Conservation (phyloP, 2,329 filamentous ascomycete genomes). For the Colletotrichum lupini region DNA sequence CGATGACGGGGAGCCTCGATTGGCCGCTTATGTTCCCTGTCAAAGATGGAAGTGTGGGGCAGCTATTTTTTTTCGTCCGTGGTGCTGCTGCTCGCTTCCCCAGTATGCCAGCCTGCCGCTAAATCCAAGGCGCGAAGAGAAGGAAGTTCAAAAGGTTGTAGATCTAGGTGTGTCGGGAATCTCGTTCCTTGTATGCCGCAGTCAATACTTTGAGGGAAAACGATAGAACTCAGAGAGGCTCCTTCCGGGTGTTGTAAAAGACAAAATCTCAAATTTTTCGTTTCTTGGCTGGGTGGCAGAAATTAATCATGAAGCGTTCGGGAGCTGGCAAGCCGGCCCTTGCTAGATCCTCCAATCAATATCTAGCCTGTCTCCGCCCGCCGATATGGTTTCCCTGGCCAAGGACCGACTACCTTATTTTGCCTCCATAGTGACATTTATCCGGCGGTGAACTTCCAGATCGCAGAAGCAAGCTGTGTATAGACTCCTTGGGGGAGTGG, state of each 20-base stretch:
- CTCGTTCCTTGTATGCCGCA: no score
- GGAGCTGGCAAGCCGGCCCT: not conserved
- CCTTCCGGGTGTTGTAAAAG: no score
- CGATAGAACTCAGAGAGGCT: no score
- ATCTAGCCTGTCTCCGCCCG: not conserved
- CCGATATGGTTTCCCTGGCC: not conserved
- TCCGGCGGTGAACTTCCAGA: no score
- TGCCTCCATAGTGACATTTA: no score
- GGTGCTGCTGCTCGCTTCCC: not conserved
- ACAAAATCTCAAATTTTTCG: no score
- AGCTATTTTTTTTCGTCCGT: not conserved
- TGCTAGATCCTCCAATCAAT: not conserved
- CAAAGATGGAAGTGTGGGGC: not conserved
- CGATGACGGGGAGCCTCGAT: not conserved
- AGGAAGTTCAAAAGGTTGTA: no score
- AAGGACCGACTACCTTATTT: not conserved
- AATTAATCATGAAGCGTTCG: not conserved
- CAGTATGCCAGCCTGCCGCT: not conserved
- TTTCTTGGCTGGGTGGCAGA: not conserved
- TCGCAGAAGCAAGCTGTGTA: no score
- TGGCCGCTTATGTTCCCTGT: slow-evolving; percentile 2
- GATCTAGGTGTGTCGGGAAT: no score
- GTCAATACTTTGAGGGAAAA: fast-evolving
- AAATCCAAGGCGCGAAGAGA: no score
- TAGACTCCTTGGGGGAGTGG: no score